Base-by-base conservation (phyloP, 495 filamentous ascomycete genomes). In the Lichina pygmaea region DNA sequence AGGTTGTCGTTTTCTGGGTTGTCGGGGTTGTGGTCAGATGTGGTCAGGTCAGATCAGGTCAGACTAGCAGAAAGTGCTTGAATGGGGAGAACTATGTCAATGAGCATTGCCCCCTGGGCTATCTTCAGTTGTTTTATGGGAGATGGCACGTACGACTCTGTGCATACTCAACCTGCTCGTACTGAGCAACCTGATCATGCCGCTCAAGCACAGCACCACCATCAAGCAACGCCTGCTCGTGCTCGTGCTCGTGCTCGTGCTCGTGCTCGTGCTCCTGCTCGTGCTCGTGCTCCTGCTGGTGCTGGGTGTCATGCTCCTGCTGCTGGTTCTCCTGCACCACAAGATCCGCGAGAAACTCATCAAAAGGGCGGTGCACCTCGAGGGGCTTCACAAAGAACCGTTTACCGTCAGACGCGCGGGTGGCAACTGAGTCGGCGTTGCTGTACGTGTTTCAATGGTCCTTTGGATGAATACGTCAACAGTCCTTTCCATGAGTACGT, bases 1-100 rank as follows among this genome's bases (percentile, higher is more conserved):
- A 86, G 64, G 53, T 85, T 86, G 54, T 83, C 73, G 53, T 86
- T 81, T 61, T 86, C 68, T 73, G 42, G 6, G n/a, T n/a, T n/a
- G n/a, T n/a, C n/a, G 13, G 16, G 33, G 3, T 31, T 10, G 4
- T 8, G 7, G 16, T 39, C 32, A 44, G 45, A 11, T 10, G 11
- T 2, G 11, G 24, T 24, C 24, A 24, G 24, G 24, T 24, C 4
- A 4, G 24, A 4, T 24, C 24, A 24, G 24, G 37, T 13, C 8
- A 31, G 31, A 30, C 30, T 41, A 24, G 8, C 6, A 33, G 24
- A n/a, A 32, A 13, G 24, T 24, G 24, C 24, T 24, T 24, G 24
- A 16, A 41, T 37, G 34, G 31, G 38, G 24, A 9, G 17, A 42
- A 24, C 7, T 24, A 4, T 24, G 4, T 24, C 2, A 4, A 24